Base-by-base conservation (phyloP, 768 basidiomycete genomes). In the Dioszegia hungarica region DNA sequence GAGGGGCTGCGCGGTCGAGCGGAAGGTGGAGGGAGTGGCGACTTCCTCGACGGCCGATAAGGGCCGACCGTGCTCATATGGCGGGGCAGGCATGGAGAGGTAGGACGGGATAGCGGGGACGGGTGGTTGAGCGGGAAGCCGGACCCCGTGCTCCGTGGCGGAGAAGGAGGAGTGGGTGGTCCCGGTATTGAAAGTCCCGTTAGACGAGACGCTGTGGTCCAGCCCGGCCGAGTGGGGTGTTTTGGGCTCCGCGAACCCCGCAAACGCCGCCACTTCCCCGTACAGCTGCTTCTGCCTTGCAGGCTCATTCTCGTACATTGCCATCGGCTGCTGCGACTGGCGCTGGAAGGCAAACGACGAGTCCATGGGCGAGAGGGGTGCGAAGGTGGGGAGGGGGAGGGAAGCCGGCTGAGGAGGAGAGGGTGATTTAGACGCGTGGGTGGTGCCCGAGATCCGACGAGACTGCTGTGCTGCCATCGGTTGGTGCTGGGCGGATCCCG, bases 51-150 rank as follows among this genome's bases (percentile, higher is more conserved):
- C 37, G 17, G 67, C 63, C 6, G 67, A 69, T 0, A 72, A 55
- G 14, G 70, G 70, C 40, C 57, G 63, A 43, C 70, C 70, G 49
- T 72, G 70, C 19, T 59, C 33, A 45, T 68, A 72, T n/a, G 70
- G 70, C 4, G 49, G 49, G 17, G 49, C 49, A 20, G 29, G 20
- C 5, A 50, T 34, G 24, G 17, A 33, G 20, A 41, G 11, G 25
- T 36, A 8, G 19, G 49, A 34, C 17, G 65, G 61, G 10, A 65
- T 22, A 36, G 63, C 54, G 8, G 66, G 64, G 11, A 38, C 39
- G 17, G 61, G 46, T 5, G 48, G 54, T 8, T 54, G 31, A 19
- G 38, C 47, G 15, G 67, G 67, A 22, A 67, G 57, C 39, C 59
- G 61, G n/a, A 62, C 48, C 25, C 56, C 34, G 8, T 55, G 48